Evolutionary conservation across 352 stramenopile species (phyloP).

Genomic region (Aphanomyces cochlioides): DNA sequence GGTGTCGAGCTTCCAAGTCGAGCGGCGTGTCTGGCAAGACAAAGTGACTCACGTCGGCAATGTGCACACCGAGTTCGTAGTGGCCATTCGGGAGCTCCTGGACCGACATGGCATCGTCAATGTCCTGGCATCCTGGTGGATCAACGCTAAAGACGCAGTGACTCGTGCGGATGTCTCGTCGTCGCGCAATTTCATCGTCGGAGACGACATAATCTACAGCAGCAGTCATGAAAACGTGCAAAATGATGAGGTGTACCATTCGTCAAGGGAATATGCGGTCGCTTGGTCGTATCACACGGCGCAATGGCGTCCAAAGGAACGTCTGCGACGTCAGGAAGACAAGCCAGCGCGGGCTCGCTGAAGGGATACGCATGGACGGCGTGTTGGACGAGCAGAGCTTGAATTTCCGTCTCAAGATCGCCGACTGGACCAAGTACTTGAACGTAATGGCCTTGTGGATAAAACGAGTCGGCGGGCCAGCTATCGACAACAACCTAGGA

Average conservation of each 20-base stretch:
- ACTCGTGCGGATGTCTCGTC: slow-evolving; percentile 63
- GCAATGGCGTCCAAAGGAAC: slow-evolving; percentile 60
- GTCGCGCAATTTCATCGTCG: slow-evolving; percentile 41
- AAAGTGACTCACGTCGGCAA: slow-evolving; percentile 99
- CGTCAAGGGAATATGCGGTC: slow-evolving; percentile 34
- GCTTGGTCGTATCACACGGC: slow-evolving; percentile 73
- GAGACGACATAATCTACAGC: slow-evolving; percentile 67
- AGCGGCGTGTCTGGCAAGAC: slow-evolving; percentile 91
- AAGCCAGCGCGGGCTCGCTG: slow-evolving; percentile 80
- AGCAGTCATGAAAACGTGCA: slow-evolving; percentile 31
- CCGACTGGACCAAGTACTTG: slow-evolving; percentile 58
- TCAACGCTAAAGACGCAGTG: slow-evolving; percentile 88
- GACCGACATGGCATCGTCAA: slow-evolving; percentile 95
- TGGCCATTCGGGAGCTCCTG: slow-evolving; percentile 90
- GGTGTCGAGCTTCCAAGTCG: slow-evolving; percentile 91
- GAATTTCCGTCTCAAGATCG: slow-evolving; percentile 72
- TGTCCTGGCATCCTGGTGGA: slow-evolving; percentile 84
- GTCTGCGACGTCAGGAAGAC: slow-evolving; percentile 64
- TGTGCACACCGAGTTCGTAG: slow-evolving; percentile 95
- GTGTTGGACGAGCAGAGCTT: slow-evolving; percentile 74
- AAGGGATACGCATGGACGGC: slow-evolving; percentile 81
- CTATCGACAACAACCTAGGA: slow-evolving; percentile 69
- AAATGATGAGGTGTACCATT: slow-evolving; percentile 4
- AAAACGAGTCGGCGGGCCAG: slow-evolving; percentile 71
- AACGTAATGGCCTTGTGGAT: slow-evolving; percentile 78